Evolutionary conservation across 2,329 filamentous ascomycete genomes (phyloP).

Genomic region (Fusarium cicatricum): DNA sequence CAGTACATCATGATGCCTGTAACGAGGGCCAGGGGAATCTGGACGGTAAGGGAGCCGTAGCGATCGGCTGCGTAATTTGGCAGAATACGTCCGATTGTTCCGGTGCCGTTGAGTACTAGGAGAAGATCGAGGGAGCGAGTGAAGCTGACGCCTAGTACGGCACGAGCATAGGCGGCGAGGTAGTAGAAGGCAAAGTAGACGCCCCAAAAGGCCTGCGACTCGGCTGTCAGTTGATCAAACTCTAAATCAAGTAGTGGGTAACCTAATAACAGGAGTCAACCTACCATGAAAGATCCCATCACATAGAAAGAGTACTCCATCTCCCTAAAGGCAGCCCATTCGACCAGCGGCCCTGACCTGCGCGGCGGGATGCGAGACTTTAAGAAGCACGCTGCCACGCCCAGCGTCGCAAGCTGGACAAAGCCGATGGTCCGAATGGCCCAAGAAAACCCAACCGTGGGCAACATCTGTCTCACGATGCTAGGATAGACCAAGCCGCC

Average conservation of each 20-base stretch:
- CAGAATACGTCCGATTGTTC: constrained; percentile 3
- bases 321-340: constrained; percentile 16
- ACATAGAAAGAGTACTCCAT: constrained; percentile 6
- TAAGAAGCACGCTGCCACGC: not conserved
- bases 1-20: constrained; percentile 4
- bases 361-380: constrained; percentile 2
- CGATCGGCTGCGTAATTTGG: constrained; percentile 5
- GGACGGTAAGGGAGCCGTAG: constrained; percentile 1
- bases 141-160: not conserved
- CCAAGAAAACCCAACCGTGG: constrained; percentile 11
- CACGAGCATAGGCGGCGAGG: constrained; percentile 3
- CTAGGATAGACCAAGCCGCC: constrained; percentile 8
- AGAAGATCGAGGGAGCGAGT: not conserved
- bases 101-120: constrained; percentile 8
- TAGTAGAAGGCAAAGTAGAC: constrained; percentile 16
- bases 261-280: not conserved
- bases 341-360: not conserved
- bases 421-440: constrained; percentile 9
- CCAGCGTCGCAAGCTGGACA: constrained; percentile 4
- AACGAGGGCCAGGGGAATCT: not conserved
- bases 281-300: constrained; percentile 8
- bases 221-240: not conserved
- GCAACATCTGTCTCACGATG: constrained; percentile 12
- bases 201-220: not conserved
- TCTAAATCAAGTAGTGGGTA: no score